Conservation (phyloP, 2,329 filamentous ascomycete species). For the Trichoderma breve region DNA sequence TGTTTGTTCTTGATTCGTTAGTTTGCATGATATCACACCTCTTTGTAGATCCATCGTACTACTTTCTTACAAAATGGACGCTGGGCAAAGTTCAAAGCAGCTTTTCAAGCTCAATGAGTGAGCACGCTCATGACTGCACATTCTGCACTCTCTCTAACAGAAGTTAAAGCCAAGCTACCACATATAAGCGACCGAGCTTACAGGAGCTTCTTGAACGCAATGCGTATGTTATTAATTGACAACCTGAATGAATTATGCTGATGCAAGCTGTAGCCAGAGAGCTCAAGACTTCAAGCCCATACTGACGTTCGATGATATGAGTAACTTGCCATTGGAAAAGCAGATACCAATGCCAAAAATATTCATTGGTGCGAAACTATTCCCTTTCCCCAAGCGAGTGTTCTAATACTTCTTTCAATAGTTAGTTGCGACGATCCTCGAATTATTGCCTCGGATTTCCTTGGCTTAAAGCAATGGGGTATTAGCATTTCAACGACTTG, state of each 20-base stretch:
- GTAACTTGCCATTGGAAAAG: neutral
- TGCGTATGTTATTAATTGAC: neutral
- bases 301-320: neutral
- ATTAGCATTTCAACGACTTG: neutral
- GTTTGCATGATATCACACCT: too few relatives aligned
- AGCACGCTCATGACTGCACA: neutral
- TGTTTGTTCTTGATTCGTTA: neutral
- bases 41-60: neutral
- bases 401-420: neutral
- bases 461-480: neutral
- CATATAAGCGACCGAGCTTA: neutral
- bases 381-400: neutral
- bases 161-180: neutral
- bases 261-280: neutral
- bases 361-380: neutral
- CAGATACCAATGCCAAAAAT: slow-evolving; percentile 6
- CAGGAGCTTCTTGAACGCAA: neutral
- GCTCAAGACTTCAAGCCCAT: neutral
- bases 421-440: neutral
- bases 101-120: neutral
- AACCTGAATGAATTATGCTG: neutral
- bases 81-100: neutral
- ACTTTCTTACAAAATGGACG: neutral
- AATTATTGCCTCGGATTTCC: neutral
- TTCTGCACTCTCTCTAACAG: neutral